Conservation (phyloP, 2,329 filamentous ascomycete genomes). For the Tolypocladium amazonense region DNA sequence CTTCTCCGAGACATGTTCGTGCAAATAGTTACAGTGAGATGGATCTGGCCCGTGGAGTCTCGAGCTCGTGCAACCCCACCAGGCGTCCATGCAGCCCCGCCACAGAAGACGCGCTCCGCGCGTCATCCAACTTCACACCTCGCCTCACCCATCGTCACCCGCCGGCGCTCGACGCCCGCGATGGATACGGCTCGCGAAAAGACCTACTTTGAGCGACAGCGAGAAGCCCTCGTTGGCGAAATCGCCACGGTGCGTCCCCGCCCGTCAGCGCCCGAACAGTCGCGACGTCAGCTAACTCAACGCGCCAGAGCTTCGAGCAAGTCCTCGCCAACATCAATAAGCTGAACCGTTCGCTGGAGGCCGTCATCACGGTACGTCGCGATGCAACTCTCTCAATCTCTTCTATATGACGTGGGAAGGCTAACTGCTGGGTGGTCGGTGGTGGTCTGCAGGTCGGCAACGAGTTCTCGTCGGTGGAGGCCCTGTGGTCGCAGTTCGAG, state of each 20-base stretch:
- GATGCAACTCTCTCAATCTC: too few species aligned
- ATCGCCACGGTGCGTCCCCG: slow-evolving; percentile 52
- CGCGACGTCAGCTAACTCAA: background rate
- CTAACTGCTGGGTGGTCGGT: background rate
- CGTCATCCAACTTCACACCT: background rate
- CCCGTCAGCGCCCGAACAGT: background rate
- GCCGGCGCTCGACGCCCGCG: slow-evolving; percentile 15
- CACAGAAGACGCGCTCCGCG: background rate
- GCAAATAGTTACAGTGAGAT: background rate
- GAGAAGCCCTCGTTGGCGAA: slow-evolving; percentile 59
- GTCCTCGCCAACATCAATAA: slow-evolving; percentile 95
- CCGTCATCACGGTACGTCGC: slow-evolving; percentile 66
- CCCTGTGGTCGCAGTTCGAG: slow-evolving; percentile 95
- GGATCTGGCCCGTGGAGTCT: background rate
- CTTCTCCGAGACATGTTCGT: background rate
- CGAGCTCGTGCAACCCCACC: background rate
- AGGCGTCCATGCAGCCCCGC: background rate
- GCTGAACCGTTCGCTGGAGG: slow-evolving; percentile 83
- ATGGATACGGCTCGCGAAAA: slow-evolving; percentile 26
- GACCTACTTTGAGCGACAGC: slow-evolving; percentile 67
- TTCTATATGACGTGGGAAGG: background rate
- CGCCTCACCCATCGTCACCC: slow-evolving; percentile 18
- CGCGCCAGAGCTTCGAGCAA: slow-evolving; percentile 61
- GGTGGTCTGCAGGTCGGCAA: slow-evolving; percentile 60
- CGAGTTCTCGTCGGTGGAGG: slow-evolving; percentile 94